Evolutionary conservation across 257 asterid species (phyloP), one percentile per base, ranked within the genome.

Genomic region (Pogostemon cablin): DNA sequence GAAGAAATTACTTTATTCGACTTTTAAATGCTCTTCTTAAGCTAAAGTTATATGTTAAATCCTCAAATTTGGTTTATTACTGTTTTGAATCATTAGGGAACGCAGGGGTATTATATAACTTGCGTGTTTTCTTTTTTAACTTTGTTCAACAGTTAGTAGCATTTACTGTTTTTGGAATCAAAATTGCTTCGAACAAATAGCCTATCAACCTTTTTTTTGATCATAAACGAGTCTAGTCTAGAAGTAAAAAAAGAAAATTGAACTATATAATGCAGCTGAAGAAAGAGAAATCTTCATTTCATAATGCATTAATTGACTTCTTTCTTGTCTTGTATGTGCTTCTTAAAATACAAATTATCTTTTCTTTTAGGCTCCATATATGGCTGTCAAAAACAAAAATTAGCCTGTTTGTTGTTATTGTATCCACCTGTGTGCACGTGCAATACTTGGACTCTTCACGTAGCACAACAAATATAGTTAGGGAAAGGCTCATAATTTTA

Each of bases 1-100:
- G 57, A 61, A 52, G 39, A 41, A 55, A 15, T 10, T 35, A 38
- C 49, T 15, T 25, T 9, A 60, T 59, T 25, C 62, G 60, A 37
- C 35, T 60, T 52, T 6, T 53, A 39, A 40, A 47, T 47, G 6
- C 44, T 34, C n/a, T 54, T 39, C 3, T 12, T 56, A 8, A 4
- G 39, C 1, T 55, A 12, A 43, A 15, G 44, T 77, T 71, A 5
- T 76, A 64, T 52, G 44, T 65, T 55, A 9, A 75, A 62, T 35
- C 68, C 46, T 70, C 58, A 56, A 34, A 74, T 15, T 9, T n/a
- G 47, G 61, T 9, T 4, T 42, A 10, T 47, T 63, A 37, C 65
- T 46, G 6, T 63, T 52, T 62, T 42, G 8, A 52, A 62, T 62
- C 35, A 1, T 62, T 63, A 66, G 54, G 8, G 68, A 35, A 39